These are phyloP conservation scores for Mortierella alpina DNA, from an alignment of 192 early-diverging fungal genomes.

Conservation along the genomic window DNA sequence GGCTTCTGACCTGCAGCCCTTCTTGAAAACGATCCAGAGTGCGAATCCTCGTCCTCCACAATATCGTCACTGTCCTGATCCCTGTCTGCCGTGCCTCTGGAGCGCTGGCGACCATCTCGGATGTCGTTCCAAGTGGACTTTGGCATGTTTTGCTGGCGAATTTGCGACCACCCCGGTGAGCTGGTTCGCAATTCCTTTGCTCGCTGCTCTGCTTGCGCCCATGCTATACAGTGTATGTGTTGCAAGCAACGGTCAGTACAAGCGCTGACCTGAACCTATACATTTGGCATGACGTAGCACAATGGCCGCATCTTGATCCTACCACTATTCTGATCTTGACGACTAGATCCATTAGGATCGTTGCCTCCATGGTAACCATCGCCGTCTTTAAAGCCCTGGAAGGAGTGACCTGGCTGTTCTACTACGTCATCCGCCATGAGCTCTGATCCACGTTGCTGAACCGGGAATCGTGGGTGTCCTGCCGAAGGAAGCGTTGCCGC, in stretches of 20 bases:
- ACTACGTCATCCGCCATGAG: slow-evolving; percentile 34
- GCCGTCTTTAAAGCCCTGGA: slow-evolving; percentile 21
- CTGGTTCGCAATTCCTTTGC: slow-evolving; percentile 27
- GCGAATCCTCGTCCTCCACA: not conserved
- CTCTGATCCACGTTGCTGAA: slow-evolving; percentile 26
- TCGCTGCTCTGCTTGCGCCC: slow-evolving; percentile 28
- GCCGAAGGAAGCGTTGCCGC: slow-evolving; percentile 20
- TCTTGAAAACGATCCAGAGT: not conserved
- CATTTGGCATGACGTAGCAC: not conserved
- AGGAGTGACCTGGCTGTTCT: slow-evolving; percentile 13
- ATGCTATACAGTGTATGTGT: slow-evolving; percentile 8
- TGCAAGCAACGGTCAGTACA: too few relatives aligned
- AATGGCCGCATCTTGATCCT: not conserved
- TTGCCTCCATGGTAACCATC: slow-evolving; percentile 45
- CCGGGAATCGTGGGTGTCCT: slow-evolving; percentile 25
- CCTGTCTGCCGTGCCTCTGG: not conserved
- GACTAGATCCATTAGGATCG: slow-evolving; percentile 13
- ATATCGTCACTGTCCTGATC: slow-evolving; percentile 4
- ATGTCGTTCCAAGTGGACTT: slow-evolving; percentile 39
- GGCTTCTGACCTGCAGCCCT: not conserved
- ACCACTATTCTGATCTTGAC: slow-evolving; percentile 9
- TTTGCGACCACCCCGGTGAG: slow-evolving; percentile 26
- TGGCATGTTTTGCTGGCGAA: slow-evolving; percentile 41
- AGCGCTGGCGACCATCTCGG: slow-evolving; percentile 6
- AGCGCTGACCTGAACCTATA: too few relatives aligned